phyloP scores from a whole-genome alignment of 306 rosid genomes.

The Citrullus amarus region DNA sequence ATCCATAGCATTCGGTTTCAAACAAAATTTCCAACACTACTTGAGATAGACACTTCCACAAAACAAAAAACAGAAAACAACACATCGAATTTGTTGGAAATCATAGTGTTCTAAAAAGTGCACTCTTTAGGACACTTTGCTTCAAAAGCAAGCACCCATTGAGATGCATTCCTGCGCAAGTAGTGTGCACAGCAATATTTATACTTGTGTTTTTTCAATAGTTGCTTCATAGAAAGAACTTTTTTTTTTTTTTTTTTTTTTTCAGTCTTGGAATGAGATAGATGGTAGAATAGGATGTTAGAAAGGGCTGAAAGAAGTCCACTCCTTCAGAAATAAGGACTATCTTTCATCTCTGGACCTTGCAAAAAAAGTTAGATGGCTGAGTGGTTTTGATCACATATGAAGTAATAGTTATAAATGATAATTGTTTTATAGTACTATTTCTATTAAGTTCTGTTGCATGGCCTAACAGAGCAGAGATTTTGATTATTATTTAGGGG shows the following conservation, averaged over 20 bases:
- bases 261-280: background rate
- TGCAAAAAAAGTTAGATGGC: background rate
- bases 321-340: background rate
- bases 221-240: background rate
- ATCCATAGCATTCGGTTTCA: background rate
- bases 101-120: background rate
- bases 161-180: background rate
- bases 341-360: background rate
- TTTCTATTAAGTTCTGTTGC: background rate
- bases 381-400: background rate
- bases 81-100: background rate
- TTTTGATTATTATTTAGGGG: constrained; percentile 28
- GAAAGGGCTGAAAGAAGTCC: background rate
- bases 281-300: background rate
- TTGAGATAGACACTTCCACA: background rate
- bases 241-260: background rate
- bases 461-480: background rate
- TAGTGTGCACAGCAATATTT: background rate
- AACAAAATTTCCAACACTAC: background rate
- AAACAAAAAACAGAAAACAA: background rate
- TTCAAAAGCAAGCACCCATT: background rate
- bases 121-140: background rate
- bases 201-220: too few relatives aligned
- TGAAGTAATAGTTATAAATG: background rate
- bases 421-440: background rate